Conservation (phyloP, 2,329 filamentous ascomycete genomes). For the Grosmannia serpens region DNA sequence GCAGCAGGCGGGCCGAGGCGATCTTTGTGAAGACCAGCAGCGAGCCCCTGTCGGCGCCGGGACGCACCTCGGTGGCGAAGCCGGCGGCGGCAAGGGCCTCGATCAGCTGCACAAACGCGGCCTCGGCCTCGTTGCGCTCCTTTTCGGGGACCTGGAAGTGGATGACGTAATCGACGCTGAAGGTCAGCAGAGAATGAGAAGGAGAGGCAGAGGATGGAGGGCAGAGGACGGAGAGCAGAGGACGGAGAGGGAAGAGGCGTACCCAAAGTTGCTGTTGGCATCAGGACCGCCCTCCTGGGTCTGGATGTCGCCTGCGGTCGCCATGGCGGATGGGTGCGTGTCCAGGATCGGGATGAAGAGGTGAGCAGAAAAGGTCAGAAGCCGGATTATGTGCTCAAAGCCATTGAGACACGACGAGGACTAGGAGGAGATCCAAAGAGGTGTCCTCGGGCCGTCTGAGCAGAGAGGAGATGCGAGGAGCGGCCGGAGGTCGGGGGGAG, state of each 20-base stretch:
- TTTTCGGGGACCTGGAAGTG: slow-evolving; percentile 61
- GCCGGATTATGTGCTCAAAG: background rate
- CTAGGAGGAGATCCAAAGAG: background rate
- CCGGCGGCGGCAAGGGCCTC: slow-evolving; percentile 65
- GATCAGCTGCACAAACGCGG: slow-evolving; percentile 68
- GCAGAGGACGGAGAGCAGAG: background rate
- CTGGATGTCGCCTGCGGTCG: slow-evolving; percentile 11
- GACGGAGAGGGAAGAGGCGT: background rate
- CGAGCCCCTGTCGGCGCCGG: slow-evolving; percentile 55
- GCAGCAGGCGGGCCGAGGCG: slow-evolving; percentile 62
- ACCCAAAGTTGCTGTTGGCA: slow-evolving; percentile 18
- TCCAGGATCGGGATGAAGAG: background rate
- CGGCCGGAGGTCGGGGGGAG: background rate
- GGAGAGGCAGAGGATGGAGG: too few species aligned
- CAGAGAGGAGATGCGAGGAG: background rate
- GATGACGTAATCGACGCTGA: slow-evolving; percentile 78
- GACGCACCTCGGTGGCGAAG: slow-evolving; percentile 78
- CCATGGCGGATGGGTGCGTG: slow-evolving; percentile 10
- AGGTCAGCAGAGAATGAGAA: background rate
- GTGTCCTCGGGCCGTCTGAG: background rate
- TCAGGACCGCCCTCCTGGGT: slow-evolving; percentile 7
- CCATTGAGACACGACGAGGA: background rate
- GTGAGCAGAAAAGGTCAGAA: background rate
- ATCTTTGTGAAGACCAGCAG: slow-evolving; percentile 77
- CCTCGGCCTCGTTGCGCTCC: slow-evolving; percentile 43